Evolutionary conservation across 805 yeast species (phyloP).

Genomic region (Yamadazyma takamatsuzukensis): DNA sequence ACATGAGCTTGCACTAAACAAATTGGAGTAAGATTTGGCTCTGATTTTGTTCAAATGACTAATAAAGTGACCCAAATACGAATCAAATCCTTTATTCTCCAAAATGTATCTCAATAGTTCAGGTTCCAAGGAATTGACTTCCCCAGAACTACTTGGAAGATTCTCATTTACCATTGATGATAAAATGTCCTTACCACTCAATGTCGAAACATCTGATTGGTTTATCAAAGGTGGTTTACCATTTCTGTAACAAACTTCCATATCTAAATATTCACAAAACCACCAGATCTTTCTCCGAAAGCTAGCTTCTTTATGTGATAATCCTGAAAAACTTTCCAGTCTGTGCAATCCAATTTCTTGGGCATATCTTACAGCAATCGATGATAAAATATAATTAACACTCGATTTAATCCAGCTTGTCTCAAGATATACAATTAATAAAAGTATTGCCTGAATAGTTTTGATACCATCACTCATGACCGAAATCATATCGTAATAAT

Average conservation of each 20-base stretch:
- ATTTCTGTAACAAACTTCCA: constrained; percentile 34
- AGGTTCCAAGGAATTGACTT: constrained; percentile 7
- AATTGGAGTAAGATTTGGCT: constrained; percentile 23
- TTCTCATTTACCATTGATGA: constrained; percentile 2
- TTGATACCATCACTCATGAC: constrained; percentile 49
- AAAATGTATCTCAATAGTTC: constrained; percentile 4
- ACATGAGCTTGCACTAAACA: constrained; percentile 29
- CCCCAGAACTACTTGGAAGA: no score
- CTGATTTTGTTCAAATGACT: constrained; percentile 23
- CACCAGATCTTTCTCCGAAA: constrained; percentile 32
- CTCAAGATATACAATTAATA: constrained; percentile 41
- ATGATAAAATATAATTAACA: constrained; percentile 25
- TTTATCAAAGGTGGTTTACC: constrained; percentile 41
- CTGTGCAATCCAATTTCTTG: constrained; percentile 41
- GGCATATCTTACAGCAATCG: constrained; percentile 36
- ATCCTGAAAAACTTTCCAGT: constrained; percentile 22
- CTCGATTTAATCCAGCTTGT: constrained; percentile 24
- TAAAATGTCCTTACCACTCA: constrained; percentile 22
- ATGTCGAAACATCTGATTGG: constrained; percentile 26
- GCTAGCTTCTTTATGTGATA: constrained; percentile 18
- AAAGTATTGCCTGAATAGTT: constrained; percentile 49
- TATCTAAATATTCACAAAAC: constrained; percentile 33
- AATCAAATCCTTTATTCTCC: constrained; percentile 8
- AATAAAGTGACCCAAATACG: constrained; percentile 9
- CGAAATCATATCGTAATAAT: constrained; percentile 50